These are phyloP conservation scores for Cercospora sojina DNA, from an alignment of 2,329 filamentous ascomycete species.

Conservation along the genomic window DNA sequence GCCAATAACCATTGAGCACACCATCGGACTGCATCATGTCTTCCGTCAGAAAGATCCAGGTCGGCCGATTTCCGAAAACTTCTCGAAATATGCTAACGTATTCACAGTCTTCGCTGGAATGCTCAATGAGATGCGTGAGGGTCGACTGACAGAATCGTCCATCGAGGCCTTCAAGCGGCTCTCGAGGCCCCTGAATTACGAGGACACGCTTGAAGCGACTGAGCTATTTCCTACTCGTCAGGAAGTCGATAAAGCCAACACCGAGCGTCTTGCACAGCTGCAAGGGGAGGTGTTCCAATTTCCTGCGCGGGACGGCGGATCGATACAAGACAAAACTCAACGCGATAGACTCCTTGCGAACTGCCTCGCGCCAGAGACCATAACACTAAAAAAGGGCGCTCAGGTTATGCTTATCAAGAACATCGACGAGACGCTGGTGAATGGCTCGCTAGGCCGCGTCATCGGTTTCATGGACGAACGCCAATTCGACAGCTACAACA, in stretches of 20 bases:
- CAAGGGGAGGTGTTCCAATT: slow-evolving; percentile 67
- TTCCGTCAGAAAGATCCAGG: slow-evolving; percentile 89
- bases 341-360: slow-evolving; percentile 78
- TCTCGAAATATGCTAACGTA: slow-evolving; percentile 31
- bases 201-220: slow-evolving; percentile 76
- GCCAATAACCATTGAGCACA: slow-evolving; percentile 90
- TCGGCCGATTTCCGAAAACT: slow-evolving; percentile 38
- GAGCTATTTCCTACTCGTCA: slow-evolving; percentile 88
- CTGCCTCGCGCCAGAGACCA: slow-evolving; percentile 84
- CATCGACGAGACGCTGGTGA: slow-evolving; percentile 88
- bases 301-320: slow-evolving; percentile 71
- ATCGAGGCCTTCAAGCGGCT: slow-evolving; percentile 74
- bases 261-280: slow-evolving; percentile 67
- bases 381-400: slow-evolving; percentile 84
- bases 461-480: slow-evolving; percentile 74
- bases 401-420: slow-evolving; percentile 99
- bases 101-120: slow-evolving; percentile 76
- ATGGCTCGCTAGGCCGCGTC: slow-evolving; percentile 88
- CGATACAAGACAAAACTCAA: slow-evolving; percentile 61
- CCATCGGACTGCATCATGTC: slow-evolving; percentile 89
- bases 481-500: slow-evolving; percentile 38
- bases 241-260: slow-evolving; percentile 88
- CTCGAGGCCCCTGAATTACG: slow-evolving; percentile 66
- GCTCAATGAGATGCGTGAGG: slow-evolving; percentile 97
- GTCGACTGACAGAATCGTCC: slow-evolving; percentile 73